Evolutionary conservation across 805 yeast genomes (phyloP), one percentile per base, ranked within the genome.

Genomic region (Candida schatavii): DNA sequence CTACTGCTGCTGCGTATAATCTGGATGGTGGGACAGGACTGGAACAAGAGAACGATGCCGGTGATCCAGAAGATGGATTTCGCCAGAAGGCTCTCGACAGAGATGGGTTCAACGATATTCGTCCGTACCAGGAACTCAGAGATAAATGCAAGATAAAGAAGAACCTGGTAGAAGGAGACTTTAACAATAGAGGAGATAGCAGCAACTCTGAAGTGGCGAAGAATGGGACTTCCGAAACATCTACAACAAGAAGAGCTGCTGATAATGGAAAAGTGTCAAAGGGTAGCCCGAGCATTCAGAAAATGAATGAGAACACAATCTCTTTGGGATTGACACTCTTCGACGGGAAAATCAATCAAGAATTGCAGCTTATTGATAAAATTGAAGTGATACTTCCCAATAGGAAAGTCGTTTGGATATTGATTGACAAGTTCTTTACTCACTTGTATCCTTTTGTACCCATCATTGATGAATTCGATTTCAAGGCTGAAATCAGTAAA

Each of bases 361-460:
- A 61, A 34, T 47, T 73, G 18, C 62, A 70, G 41, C 64, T 72
- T 39, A 64, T 67, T 39, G 72, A 72, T 42, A 62, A 69, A 13
- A 66, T 72, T 20, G 60, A 64, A 40, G 58, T 64, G 19, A 54
- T 70, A 3, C 49, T 83, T 36, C 90, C 90, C 0, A 70, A 64
- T 22, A 75, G 76, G 49, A 70, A 68, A 43, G 70, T 78, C 1
- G 68, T 82, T 6, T 77, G 85, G 78, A 52, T 71, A 35, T 63
- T 81, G 37, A 62, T 83, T 22, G 78, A 81, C 44, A 64, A 81
- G 47, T 84, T 77, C 47, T 84, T 84, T 54, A 70, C 68, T 9
- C 68, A 72, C 26, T 60, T 83, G 4, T 85, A 85, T 55, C 75
- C 85, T 11, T 81, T 75, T 43, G 67, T 83, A 50, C 90, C 93